Base-by-base conservation (phyloP, 31 red algal genomes). In the Bonnemaisonia californica region DNA sequence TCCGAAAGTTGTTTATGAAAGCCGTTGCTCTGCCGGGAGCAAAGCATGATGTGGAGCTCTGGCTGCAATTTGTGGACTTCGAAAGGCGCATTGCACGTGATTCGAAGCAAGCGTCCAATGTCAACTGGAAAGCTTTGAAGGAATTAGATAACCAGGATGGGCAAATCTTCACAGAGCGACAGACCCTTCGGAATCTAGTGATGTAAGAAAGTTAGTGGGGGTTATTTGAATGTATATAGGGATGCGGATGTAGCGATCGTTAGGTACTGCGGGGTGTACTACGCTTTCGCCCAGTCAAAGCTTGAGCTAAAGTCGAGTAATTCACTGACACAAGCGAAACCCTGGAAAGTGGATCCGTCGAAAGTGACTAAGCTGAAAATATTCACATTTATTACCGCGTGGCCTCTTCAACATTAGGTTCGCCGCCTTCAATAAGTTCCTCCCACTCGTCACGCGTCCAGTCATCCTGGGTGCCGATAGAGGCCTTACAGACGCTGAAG, bases 401-500 rank as follows among this genome's bases (percentile, higher is more conserved):
- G 62, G 83, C 57, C 34, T 87, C 83, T 37, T 87, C 83, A 22
- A 87, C 73, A 38, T 64, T 87, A 32, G 69, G 54, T 1, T 57
- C 60, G 21, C 83, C 83, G 4, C 78, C 83, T 58, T 87, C 83
- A 28, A 87, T 48, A 77, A 87, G 83, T 45, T 91, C 88, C 33
- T 68, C 80, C 16, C 72, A 72, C 72, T 91, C 88, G 12, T 91
- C 88, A 58, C 74, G 79, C 34, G 73, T 74, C 88, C 80, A 83
- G 37, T 79, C 69, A 76, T 91, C 88, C 3, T 91, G 41, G 22
- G 80, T 80, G 45, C 88, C 80, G 62, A 91, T 91, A 18, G 79
- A 83, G 21, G 56, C 88, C 40, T 91, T 91, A 27, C 71, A 83
- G 36, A 91, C 88, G 76, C 74, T 77, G 62, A 84, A 91, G 4